A percentile compares a stretch with the other conserved stretches of the same genome.
Evolutionary conservation across 2,329 filamentous ascomycete genomes (phyloP).

Genomic region (Diaporthe humulicola): DNA sequence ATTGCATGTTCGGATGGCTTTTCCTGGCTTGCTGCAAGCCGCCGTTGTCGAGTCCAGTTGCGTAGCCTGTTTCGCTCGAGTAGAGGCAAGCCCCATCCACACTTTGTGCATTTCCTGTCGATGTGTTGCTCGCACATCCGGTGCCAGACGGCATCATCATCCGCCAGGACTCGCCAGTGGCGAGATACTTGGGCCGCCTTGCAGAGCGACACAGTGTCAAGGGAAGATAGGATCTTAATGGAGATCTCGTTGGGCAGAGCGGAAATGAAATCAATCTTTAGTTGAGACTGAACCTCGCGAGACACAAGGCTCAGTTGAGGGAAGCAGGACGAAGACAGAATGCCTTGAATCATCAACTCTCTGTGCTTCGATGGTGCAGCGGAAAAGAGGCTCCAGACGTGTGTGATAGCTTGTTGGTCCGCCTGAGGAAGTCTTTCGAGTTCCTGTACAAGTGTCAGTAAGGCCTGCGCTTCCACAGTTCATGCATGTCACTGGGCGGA

Average conservation of each 20-base stretch:
- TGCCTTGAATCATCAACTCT: slow-evolving; percentile 95
- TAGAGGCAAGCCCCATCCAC: slow-evolving; percentile 92
- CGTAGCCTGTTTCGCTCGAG: slow-evolving; percentile 89
- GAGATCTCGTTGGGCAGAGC: slow-evolving; percentile 91
- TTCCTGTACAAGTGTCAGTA: slow-evolving; percentile 66
- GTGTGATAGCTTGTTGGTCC: slow-evolving; percentile 95
- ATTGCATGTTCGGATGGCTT: slow-evolving; percentile 40
- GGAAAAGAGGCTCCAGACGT: slow-evolving; percentile 98
- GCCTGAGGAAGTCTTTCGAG: slow-evolving; percentile 84
- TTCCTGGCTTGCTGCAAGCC: slow-evolving; percentile 63
- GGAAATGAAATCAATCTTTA: slow-evolving; percentile 96
- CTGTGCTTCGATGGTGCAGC: slow-evolving; percentile 94
- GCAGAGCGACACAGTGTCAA: slow-evolving; percentile 94
- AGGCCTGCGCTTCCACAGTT: slow-evolving; percentile 8
- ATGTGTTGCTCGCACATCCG: slow-evolving; percentile 99
- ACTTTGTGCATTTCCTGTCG: slow-evolving; percentile 92
- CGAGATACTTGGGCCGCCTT: slow-evolving; percentile 95
- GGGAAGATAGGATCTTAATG: slow-evolving; percentile 91
- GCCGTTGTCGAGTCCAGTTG: slow-evolving; percentile 88
- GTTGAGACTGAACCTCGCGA: slow-evolving; percentile 89
- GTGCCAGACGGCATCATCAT: slow-evolving; percentile 98
- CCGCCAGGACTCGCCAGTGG: slow-evolving; percentile 89
- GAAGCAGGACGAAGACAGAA: slow-evolving; percentile 97
- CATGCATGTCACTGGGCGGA: slow-evolving; percentile 24
- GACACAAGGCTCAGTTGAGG: slow-evolving; percentile 95